Conservation (phyloP, 495 filamentous ascomycete species). For the Rhizodiscina lignyota region DNA sequence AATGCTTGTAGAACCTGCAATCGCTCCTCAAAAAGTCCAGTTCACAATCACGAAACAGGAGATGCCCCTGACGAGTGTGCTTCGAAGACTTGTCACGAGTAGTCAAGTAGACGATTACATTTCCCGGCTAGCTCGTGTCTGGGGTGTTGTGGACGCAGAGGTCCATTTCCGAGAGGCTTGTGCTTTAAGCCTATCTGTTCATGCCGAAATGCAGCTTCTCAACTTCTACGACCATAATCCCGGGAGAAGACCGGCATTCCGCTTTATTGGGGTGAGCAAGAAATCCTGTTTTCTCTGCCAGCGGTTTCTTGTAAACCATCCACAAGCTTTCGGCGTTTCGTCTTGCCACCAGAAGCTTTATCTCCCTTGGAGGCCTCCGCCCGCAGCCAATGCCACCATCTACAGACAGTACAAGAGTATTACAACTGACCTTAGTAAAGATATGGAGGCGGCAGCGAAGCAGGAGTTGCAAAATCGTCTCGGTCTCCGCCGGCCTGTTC, state of each 20-base stretch:
- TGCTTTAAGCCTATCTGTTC: constrained; percentile 3
- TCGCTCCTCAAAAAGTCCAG: constrained; percentile 4
- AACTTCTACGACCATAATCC: constrained; percentile 11
- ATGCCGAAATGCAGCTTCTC: constrained; percentile 9
- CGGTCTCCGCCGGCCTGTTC: not conserved
- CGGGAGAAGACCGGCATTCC: constrained; percentile 4
- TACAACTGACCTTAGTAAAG: not conserved
- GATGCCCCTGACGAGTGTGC: not conserved
- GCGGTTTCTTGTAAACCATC: constrained; percentile 6
- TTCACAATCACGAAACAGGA: constrained; percentile 1
- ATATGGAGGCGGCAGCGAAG: not conserved
- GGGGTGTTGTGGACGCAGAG: not conserved
- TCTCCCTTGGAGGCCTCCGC: constrained; percentile 5
- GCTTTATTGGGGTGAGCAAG: constrained; percentile 11
- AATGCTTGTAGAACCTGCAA: constrained; percentile 7
- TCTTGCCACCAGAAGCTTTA: constrained; percentile 12
- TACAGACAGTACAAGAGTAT: not conserved
- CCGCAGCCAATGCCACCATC: not conserved
- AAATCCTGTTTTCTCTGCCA: constrained; percentile 11
- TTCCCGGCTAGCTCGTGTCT: constrained; percentile 4
- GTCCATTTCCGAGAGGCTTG: constrained; percentile 5
- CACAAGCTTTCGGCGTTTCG: constrained; percentile 5
- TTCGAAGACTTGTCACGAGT: not conserved
- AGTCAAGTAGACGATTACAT: constrained; percentile 3
- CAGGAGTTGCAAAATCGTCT: not conserved